Evolutionary conservation across 2,329 filamentous ascomycete genomes (phyloP).

Genomic region (Neodidymelliopsis sp.): DNA sequence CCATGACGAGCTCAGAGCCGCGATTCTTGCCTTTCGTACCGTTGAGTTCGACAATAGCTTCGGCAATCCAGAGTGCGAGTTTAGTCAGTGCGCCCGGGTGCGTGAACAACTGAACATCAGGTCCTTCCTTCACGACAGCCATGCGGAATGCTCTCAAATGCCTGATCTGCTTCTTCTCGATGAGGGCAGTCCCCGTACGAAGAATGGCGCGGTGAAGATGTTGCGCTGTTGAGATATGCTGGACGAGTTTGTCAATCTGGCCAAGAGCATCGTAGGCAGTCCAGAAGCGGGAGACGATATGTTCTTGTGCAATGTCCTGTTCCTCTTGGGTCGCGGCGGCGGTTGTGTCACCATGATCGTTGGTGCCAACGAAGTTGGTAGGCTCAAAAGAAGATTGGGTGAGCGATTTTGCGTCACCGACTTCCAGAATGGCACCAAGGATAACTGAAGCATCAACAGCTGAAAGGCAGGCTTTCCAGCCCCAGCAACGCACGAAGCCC

Average conservation of each 20-base stretch:
- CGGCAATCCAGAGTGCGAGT: constrained; percentile 90
- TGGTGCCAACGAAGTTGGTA: constrained; percentile 38
- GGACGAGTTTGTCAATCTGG: constrained; percentile 73
- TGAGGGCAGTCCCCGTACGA: constrained; percentile 86
- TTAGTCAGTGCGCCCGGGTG: constrained; percentile 94
- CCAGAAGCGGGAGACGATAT: constrained; percentile 62
- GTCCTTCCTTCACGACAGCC: constrained; percentile 93
- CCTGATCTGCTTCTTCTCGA: constrained; percentile 93
- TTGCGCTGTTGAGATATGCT: constrained; percentile 82
- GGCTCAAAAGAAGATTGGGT: constrained; percentile 42
- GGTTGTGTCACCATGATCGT: constrained; percentile 37
- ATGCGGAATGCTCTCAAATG: constrained; percentile 93
- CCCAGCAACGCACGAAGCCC: constrained; percentile 98
- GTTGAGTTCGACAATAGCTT: constrained; percentile 90
- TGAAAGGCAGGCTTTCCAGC: constrained; percentile 92
- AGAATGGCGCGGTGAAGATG: constrained; percentile 92
- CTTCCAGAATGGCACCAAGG: constrained; percentile 89
- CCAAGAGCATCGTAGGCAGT: constrained; percentile 65
- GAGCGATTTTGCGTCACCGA: constrained; percentile 68
- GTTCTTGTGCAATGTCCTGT: constrained; percentile 51
- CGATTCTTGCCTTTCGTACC: constrained; percentile 71
- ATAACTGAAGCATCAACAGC: constrained; percentile 95
- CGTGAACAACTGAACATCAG: constrained; percentile 88
- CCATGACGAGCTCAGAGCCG: constrained; percentile 87
- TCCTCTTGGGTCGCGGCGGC: constrained; percentile 26